These are phyloP conservation scores for Apium graveolens DNA, from an alignment of 129 eudicot species.

Conservation along the genomic window DNA sequence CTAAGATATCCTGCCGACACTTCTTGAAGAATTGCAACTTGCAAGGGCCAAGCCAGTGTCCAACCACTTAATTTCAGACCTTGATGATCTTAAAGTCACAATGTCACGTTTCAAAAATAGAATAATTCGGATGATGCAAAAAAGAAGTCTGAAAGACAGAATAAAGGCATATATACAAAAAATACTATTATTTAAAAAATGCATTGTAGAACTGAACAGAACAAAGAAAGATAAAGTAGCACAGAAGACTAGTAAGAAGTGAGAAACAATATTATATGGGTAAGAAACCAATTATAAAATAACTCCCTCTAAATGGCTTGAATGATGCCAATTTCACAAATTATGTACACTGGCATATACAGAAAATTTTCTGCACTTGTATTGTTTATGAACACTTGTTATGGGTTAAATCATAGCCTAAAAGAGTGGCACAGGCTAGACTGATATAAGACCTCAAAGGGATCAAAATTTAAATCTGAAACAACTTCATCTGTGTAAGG, in stretches of 20 bases:
- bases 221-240: not conserved
- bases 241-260: not conserved
- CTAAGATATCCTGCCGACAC: not conserved
- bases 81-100: not conserved
- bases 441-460: not conserved
- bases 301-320: not conserved
- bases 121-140: not conserved
- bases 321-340: not conserved
- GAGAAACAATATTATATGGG: not conserved
- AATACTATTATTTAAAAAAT: not conserved
- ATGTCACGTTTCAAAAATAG: not conserved
- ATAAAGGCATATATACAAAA: not conserved
- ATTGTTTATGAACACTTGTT: not conserved
- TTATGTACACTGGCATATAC: not conserved
- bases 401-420: not conserved
- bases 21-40: not conserved
- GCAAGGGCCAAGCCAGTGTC: not conserved
- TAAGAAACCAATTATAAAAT: not conserved
- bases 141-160: not conserved
- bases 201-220: not conserved
- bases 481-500: not conserved
- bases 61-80: not conserved
- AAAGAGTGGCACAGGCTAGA: not conserved
- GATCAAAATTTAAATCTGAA: not conserved
- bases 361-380: not conserved